phyloP scores from a whole-genome alignment of 1,139 yeast species.

The Protomyces inouyei region DNA sequence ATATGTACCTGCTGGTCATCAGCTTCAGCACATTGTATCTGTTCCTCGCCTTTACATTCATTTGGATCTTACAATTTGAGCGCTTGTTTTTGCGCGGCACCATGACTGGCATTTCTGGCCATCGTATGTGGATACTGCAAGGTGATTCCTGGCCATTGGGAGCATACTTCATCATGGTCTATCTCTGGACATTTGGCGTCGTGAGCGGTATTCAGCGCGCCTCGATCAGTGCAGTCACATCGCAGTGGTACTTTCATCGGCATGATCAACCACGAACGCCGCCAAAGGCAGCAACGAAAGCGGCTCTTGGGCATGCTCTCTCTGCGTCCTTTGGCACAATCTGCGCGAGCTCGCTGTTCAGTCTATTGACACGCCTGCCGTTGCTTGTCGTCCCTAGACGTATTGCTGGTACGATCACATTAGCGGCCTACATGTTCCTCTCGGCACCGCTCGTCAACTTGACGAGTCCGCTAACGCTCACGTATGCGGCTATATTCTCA shows the following conservation, averaged over 20 bases:
- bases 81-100: slow-evolving; percentile 42
- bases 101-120: slow-evolving; percentile 34
- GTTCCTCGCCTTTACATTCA: slow-evolving; percentile 38
- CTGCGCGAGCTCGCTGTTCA: slow-evolving; percentile 40
- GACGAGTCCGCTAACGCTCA: slow-evolving; percentile 42
- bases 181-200: slow-evolving; percentile 46
- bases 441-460: slow-evolving; percentile 38
- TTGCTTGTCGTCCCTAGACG: slow-evolving; percentile 40
- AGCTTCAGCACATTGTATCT: slow-evolving; percentile 37
- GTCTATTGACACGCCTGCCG: slow-evolving; percentile 41
- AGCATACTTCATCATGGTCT: slow-evolving; percentile 41
- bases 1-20: slow-evolving; percentile 38
- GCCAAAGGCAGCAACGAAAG: slow-evolving; percentile 34
- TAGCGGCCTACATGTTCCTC: slow-evolving; percentile 35
- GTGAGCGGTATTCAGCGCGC: slow-evolving; percentile 41
- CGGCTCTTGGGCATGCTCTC: slow-evolving; percentile 35
- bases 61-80: slow-evolving; percentile 42
- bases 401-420: slow-evolving; percentile 35
- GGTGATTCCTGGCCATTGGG: slow-evolving; percentile 40
- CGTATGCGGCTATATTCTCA: slow-evolving; percentile 42
- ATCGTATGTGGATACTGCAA: slow-evolving; percentile 37
- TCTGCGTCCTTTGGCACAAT: slow-evolving; percentile 42
- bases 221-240: slow-evolving; percentile 1
- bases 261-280: slow-evolving; percentile 35
- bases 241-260: slow-evolving; percentile 43